These are phyloP conservation scores for Cinnamomum chago DNA, from an alignment of 164 flowering plant species.

Conservation along the genomic window DNA sequence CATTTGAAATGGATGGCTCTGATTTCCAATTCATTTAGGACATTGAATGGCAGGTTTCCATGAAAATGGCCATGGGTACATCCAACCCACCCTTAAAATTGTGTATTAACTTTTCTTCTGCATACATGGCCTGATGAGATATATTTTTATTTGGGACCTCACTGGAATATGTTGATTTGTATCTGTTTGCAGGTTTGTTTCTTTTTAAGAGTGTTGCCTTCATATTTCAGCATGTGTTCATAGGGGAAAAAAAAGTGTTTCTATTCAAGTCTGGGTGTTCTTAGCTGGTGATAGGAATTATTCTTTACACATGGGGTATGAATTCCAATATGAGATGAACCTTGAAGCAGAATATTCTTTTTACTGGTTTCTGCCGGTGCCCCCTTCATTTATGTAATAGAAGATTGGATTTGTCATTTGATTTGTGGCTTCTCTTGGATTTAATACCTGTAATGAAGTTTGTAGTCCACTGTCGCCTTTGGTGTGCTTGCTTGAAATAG, in stretches of 20 bases:
- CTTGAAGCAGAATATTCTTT: slow-evolving; percentile 25
- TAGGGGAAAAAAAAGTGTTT: neutral
- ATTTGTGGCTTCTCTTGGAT: neutral
- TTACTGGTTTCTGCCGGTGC: slow-evolving; percentile 24
- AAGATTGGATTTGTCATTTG: slow-evolving; percentile 15
- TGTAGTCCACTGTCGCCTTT: too few relatives aligned
- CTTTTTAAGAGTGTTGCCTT: slow-evolving; percentile 4
- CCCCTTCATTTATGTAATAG: slow-evolving; percentile 9
- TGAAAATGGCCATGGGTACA: neutral
- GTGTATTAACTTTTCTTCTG: neutral
- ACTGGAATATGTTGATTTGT: neutral
- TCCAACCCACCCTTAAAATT: neutral
- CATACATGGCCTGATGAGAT: neutral
- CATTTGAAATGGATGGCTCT: neutral
- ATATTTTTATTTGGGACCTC: neutral
- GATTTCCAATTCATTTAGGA: neutral
- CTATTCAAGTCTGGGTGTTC: slow-evolving; percentile 4
- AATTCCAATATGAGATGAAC: neutral
- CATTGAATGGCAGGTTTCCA: neutral
- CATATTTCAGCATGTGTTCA: slow-evolving; percentile 8
- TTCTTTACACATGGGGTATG: slow-evolving; percentile 12
- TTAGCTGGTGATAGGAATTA: neutral
- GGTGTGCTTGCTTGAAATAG: too few relatives aligned
- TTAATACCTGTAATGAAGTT: too few relatives aligned
- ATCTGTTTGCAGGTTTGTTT: slow-evolving; percentile 20